Percentiles rank a stretch among this genome's conserved stretches.
These are phyloP conservation scores for Metschnikowia sp. DNA, from an alignment of 805 yeast genomes.

Conservation along the genomic window DNA sequence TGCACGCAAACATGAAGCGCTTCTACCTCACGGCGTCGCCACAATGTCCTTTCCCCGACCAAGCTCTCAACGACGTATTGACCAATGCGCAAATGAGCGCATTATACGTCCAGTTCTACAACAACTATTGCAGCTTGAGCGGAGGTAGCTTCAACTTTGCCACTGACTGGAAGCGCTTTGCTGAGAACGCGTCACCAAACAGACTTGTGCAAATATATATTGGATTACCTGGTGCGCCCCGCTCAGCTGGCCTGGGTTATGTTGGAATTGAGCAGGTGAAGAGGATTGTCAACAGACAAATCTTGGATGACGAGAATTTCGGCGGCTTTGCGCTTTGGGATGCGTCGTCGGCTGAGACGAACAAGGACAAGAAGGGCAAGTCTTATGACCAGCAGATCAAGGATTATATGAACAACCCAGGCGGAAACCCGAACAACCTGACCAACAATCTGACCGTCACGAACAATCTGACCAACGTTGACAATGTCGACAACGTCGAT, in stretches of 20 bases:
- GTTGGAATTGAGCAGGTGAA: constrained; percentile 23
- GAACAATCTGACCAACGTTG: no score
- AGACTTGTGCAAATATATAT: constrained; percentile 63
- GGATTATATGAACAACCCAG: constrained; percentile 1
- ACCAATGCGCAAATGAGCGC: constrained; percentile 66
- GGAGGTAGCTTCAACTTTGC: constrained; percentile 52
- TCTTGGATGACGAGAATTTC: constrained; percentile 30
- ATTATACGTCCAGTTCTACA: constrained; percentile 84
- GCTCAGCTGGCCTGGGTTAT: constrained; percentile 59
- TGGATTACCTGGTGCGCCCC: constrained; percentile 59
- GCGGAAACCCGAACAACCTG: not conserved
- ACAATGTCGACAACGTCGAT: no score
- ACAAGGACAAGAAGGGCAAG: constrained; percentile 23
- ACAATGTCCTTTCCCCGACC: constrained; percentile 88
- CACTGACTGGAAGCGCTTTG: constrained; percentile 64
- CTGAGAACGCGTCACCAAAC: constrained; percentile 60
- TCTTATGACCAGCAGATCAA: constrained; percentile 8
- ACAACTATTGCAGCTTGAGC: constrained; percentile 61
- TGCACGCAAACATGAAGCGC: constrained; percentile 19
- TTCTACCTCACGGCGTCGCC: constrained; percentile 63
- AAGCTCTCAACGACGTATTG: constrained; percentile 30
- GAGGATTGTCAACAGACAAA: constrained; percentile 9
- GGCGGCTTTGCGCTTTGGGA: constrained; percentile 87
- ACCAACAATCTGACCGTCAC: no score
- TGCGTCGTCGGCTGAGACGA: constrained; percentile 57